Percentiles rank a stretch among this genome's conserved stretches.
Conservation (phyloP, 805 yeast species). For the Yarrowia sp. region DNA sequence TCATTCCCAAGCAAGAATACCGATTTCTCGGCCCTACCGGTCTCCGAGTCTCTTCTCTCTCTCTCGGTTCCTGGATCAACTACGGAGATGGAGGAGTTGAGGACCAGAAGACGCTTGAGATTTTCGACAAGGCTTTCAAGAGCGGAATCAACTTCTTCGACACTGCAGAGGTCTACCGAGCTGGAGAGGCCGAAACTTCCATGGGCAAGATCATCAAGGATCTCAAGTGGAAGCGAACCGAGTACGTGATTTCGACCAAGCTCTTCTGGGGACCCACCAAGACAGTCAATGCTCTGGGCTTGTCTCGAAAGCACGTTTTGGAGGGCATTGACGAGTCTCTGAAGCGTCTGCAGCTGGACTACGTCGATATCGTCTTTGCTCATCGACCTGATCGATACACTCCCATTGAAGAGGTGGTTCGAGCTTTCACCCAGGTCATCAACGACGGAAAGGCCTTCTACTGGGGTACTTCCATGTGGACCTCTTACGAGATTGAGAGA, state of each 20-base stretch:
- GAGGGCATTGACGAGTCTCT: constrained; percentile 38
- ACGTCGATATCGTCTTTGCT: constrained; percentile 39
- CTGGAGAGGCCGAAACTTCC: constrained; percentile 36
- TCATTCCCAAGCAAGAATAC: constrained; percentile 33
- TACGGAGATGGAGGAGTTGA: constrained; percentile 35
- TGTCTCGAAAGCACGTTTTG: constrained; percentile 38
- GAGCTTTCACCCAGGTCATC: constrained; percentile 39
- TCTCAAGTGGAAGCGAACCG: constrained; percentile 37
- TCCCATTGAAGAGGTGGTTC: constrained; percentile 40
- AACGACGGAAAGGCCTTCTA: constrained; percentile 38
- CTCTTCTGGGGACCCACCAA: constrained; percentile 37
- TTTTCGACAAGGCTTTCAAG: constrained; percentile 38
- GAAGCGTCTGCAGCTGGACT: constrained; percentile 37
- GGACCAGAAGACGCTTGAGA: constrained; percentile 34
- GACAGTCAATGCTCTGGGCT: constrained; percentile 36
- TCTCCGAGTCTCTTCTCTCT: constrained; percentile 38
- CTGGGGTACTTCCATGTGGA: constrained; percentile 41
- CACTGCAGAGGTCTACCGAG: constrained; percentile 38
- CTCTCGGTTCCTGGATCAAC: constrained; percentile 40
- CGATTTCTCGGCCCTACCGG: constrained; percentile 40
- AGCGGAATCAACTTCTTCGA: constrained; percentile 39
- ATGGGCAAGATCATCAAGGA: constrained; percentile 37
- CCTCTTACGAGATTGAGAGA: constrained; percentile 39
- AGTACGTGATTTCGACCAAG: constrained; percentile 39
- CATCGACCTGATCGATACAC: constrained; percentile 38